phyloP scores from a whole-genome alignment of 1,139 yeast species.

The Debaryomyces sp. region DNA sequence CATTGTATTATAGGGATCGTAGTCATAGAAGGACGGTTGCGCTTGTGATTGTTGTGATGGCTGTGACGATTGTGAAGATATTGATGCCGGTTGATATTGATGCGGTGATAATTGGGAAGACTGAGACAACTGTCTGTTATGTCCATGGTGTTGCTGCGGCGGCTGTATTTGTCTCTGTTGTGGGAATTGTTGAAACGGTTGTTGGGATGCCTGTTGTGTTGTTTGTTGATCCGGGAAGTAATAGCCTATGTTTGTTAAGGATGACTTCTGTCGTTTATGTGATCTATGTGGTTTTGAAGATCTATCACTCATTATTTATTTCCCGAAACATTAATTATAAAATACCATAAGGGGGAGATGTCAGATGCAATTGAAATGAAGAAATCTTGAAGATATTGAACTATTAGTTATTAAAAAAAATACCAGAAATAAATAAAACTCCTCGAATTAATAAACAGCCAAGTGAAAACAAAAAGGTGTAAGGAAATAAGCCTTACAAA shows the following conservation, averaged over 20 bases:
- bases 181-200: conserved; percentile 6
- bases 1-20: conserved; percentile 4
- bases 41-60: conserved; percentile 2
- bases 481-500: neutral
- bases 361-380: conserved; percentile 5
- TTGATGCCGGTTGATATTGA: conserved; percentile 12
- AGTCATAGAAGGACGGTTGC: conserved; percentile 4
- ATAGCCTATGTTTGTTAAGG: conserved; percentile 38
- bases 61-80: conserved; percentile 5
- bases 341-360: neutral
- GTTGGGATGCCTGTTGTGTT: conserved; percentile 1
- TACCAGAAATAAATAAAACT: neutral
- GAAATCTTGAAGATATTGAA: neutral
- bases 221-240: conserved; percentile 21
- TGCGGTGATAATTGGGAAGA: conserved; percentile 13
- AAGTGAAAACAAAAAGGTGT: neutral
- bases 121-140: conserved; percentile 7
- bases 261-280: conserved; percentile 49
- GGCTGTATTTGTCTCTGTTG: conserved; percentile 7
- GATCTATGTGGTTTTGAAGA: conserved; percentile 24
- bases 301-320: conserved; percentile 17
- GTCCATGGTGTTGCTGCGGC: conserved; percentile 5
- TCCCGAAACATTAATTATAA: neutral
- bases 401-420: neutral
- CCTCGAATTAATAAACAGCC: neutral